Percentiles rank a stretch among this genome's conserved stretches.
phyloP scores from a whole-genome alignment of 2,329 filamentous ascomycete genomes.

The Pseudogymnoascus destructans region DNA sequence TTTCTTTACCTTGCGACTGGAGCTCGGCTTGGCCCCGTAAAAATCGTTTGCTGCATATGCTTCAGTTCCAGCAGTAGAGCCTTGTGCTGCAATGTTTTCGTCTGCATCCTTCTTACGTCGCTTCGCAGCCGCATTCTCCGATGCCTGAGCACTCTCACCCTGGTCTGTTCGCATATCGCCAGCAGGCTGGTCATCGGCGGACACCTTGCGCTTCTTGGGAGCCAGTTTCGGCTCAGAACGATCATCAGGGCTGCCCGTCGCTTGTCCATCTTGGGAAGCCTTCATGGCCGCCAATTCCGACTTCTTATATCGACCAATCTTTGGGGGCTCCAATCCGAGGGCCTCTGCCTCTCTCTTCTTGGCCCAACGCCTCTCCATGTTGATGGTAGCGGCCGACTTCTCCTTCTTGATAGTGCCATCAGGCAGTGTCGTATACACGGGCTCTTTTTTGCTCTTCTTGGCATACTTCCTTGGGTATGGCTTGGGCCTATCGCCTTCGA shows the following conservation, averaged over 20 bases:
- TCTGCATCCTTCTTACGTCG: neutral
- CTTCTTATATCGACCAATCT: conserved; percentile 12
- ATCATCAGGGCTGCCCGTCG: neutral
- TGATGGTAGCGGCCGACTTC: conserved; percentile 8
- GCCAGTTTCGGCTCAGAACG: neutral
- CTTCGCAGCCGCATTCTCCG: neutral
- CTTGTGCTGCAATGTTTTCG: neutral
- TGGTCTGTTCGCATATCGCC: neutral
- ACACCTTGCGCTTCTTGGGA: neutral
- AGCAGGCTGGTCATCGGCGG: neutral
- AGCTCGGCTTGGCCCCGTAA: neutral
- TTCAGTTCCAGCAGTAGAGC: neutral
- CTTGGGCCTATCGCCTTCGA: neutral
- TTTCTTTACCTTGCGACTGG: neutral
- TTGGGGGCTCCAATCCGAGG: conserved; percentile 9
- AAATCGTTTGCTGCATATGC: neutral
- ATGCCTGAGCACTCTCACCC: neutral
- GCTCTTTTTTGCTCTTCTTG: conserved; percentile 7
- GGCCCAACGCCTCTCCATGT: conserved; percentile 11
- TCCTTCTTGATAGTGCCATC: conserved; percentile 11
- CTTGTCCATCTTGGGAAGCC: neutral
- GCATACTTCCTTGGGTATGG: neutral
- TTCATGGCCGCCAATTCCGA: conserved; percentile 7
- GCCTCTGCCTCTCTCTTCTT: conserved; percentile 10
- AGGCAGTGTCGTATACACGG: neutral